Base-by-base conservation (phyloP, 2,329 filamentous ascomycete genomes). In the Penicillium sp. region DNA sequence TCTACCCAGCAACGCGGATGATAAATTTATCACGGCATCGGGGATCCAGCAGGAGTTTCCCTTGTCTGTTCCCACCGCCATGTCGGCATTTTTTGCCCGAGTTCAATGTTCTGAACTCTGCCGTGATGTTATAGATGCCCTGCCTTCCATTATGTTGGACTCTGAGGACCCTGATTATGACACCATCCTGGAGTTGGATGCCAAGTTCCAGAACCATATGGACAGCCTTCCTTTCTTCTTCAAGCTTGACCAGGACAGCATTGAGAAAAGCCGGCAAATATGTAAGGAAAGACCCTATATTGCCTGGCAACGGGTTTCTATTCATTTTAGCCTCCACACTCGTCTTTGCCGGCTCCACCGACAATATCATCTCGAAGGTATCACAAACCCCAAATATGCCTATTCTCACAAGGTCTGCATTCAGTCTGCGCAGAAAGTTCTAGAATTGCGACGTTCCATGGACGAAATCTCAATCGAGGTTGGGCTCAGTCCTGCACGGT, bases 341-440 rank as follows among this genome's bases (percentile, higher is more conserved):
- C 61, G 64, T 9, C 52, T 67, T 10, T 67, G 61, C 42, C 54
- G 56, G 5, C 54, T 67, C n/a, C 65, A 67, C 29, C 52, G 63
- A 19, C 63, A 48, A 1, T 67, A 58, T 39, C 63, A 67, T 24
- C 51, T 63, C 0, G 59, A 62, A 36, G 56, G 58, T 2, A 42
- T 59, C 5, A 57, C 52, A 1, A 57, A 67, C 14, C 36, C 52
- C 3, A 58, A 55, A 53, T 63, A 63, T 34, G 54, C 56, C n/a
- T 61, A 61, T 42, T 63, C 60, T 2, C 59, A 61, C 40, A 50
- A 33, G n/a, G 48, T 55, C 10, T 61, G 58, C 37, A 59, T 63
- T 11, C 52, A 49, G n/a, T 63, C 60, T 5, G 60, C 60, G 4
- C 56, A 61, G 18, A 59, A 51, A 2, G 54, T 63, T 1, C 29